phyloP scores from a whole-genome alignment of 306 rosid genomes.

The Hippophae rhamnoides region DNA sequence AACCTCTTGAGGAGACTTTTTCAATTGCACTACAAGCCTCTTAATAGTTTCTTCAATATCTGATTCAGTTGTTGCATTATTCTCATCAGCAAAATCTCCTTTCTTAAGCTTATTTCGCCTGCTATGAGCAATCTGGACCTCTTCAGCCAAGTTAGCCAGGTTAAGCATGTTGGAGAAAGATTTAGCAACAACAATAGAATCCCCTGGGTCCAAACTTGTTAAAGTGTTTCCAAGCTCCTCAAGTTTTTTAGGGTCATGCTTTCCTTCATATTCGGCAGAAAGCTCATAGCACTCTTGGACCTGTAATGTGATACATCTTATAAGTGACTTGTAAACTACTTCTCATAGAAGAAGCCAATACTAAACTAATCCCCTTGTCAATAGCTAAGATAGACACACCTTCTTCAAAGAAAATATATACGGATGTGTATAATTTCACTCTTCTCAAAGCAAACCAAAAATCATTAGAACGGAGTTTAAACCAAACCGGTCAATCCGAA shows the following conservation, averaged over 20 bases:
- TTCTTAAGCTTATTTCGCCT: slow-evolving; percentile 84
- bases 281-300: slow-evolving; percentile 14
- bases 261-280: slow-evolving; percentile 93
- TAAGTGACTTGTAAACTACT: too few species aligned
- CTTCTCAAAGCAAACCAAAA: slow-evolving; percentile 13
- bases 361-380: slow-evolving; percentile 2
- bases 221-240: slow-evolving; percentile 74
- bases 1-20: slow-evolving; percentile 90
- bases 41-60: slow-evolving; percentile 94
- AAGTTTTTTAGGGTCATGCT: slow-evolving; percentile 70
- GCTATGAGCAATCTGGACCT: slow-evolving; percentile 89
- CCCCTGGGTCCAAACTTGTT: slow-evolving; percentile 92
- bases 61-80: slow-evolving; percentile 86
- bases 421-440: background rate
- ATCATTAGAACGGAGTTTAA: slow-evolving; percentile 7
- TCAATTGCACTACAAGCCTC: slow-evolving; percentile 63
- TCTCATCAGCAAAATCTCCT: slow-evolving; percentile 80
- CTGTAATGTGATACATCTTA: too few species aligned
- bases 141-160: slow-evolving; percentile 98
- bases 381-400: background rate
- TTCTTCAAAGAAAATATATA: background rate
- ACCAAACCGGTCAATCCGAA: slow-evolving; percentile 9
- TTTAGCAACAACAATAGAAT: slow-evolving; percentile 84
- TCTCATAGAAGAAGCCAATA: slow-evolving; percentile 3
- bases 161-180: slow-evolving; percentile 96